A percentile compares a stretch with the other conserved stretches of the same genome.
These are phyloP conservation scores for Massariosphaeria phaeospora DNA, from an alignment of 495 filamentous ascomycete genomes.

Conservation along the genomic window DNA sequence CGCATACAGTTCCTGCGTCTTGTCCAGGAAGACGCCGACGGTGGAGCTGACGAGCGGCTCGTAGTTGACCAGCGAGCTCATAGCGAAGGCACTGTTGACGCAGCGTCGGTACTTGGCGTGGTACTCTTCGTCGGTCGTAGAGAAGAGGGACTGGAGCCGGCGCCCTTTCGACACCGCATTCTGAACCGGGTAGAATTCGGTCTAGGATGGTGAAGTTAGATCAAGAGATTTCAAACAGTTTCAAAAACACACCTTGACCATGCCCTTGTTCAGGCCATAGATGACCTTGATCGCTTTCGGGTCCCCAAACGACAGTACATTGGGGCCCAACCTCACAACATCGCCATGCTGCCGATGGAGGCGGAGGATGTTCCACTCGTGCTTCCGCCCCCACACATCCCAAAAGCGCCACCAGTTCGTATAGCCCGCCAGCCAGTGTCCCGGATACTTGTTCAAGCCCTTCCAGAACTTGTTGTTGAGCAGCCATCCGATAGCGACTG, in stretches of 20 bases:
- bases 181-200: conserved; percentile 67
- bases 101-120: conserved; percentile 65
- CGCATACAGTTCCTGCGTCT: conserved; percentile 59
- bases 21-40: conserved; percentile 55
- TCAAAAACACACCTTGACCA: conserved; percentile 57
- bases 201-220: conserved; percentile 43
- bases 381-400: conserved; percentile 56
- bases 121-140: conserved; percentile 67
- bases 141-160: conserved; percentile 69
- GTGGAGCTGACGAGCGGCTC: conserved; percentile 71
- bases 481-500: conserved; percentile 43
- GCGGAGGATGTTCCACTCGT: conserved; percentile 60
- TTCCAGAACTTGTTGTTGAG: conserved; percentile 55
- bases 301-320: conserved; percentile 61
- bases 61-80: conserved; percentile 64
- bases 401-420: conserved; percentile 67
- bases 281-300: conserved; percentile 66
- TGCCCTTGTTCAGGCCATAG: conserved; percentile 80
- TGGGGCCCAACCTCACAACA: conserved; percentile 65
- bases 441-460: conserved; percentile 60
- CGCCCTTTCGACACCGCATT: conserved; percentile 59
- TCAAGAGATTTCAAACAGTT: no score
- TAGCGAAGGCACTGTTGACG: conserved; percentile 68
- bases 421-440: conserved; percentile 61
- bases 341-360: conserved; percentile 69